A percentile compares a stretch with the other conserved stretches of the same genome.
These are phyloP conservation scores for Cytospora piceae DNA, from an alignment of 2,329 filamentous ascomycete genomes.

Conservation along the genomic window DNA sequence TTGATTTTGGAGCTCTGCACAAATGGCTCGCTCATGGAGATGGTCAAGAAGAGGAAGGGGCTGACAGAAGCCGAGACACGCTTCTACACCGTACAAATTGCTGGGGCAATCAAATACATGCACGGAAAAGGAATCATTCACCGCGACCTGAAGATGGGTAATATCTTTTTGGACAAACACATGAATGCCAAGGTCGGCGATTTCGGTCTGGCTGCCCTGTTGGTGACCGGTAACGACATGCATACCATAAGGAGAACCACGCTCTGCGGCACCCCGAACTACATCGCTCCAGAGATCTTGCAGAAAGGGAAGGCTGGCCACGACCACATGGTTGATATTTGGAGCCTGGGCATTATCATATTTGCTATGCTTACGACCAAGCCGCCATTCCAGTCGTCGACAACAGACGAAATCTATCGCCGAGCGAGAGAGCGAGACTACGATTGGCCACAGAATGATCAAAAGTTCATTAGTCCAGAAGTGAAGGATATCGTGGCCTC, in stretches of 20 bases:
- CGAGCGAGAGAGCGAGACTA: constrained; percentile 73
- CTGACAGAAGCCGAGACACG: constrained; percentile 93
- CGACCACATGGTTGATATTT: constrained; percentile 97
- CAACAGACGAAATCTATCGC: constrained; percentile 83
- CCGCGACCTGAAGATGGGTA: constrained; percentile 96
- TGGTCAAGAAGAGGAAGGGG: constrained; percentile 89
- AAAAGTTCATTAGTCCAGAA: constrained; percentile 73
- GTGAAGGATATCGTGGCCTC: constrained; percentile 78
- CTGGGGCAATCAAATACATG: constrained; percentile 97
- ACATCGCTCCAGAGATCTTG: constrained; percentile 95
- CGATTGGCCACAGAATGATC: constrained; percentile 73
- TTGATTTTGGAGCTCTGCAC: constrained; percentile 92
- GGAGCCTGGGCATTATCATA: constrained; percentile 97
- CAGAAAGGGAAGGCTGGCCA: constrained; percentile 94
- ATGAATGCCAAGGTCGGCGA: constrained; percentile 99
- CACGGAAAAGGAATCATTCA: constrained; percentile 96
- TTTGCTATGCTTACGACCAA: constrained; percentile 97
- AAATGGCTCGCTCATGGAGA: constrained; percentile 96
- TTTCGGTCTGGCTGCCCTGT: constrained; percentile 89
- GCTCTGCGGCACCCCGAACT: constrained; percentile 95
- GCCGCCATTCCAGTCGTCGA: constrained; percentile 92
- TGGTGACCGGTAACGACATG: constrained; percentile 90
- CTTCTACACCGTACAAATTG: constrained; percentile 91
- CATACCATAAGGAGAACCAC: constrained; percentile 84
- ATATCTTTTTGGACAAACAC: constrained; percentile 88